Evolutionary conservation across 371 early-diverging fungal genomes (phyloP).

Genomic region (Thermomucor indicae-seudaticae): DNA sequence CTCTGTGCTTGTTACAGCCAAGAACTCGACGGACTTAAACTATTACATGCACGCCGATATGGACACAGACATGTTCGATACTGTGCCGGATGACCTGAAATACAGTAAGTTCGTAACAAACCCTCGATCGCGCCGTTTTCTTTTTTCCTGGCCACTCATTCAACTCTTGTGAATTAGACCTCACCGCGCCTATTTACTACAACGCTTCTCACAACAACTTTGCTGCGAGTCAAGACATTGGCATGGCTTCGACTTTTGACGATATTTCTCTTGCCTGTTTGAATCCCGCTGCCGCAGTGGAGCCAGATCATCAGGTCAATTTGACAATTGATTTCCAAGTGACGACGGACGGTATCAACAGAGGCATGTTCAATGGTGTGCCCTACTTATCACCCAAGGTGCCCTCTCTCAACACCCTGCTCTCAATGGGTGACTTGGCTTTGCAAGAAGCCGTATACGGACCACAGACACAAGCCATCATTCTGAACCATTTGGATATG

Average conservation of each 20-base stretch:
- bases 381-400: slow-evolving; percentile 67
- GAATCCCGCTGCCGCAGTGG: slow-evolving; percentile 26
- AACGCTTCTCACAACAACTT: slow-evolving; percentile 26
- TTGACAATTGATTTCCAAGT: slow-evolving; percentile 64
- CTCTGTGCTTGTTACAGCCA: slow-evolving; percentile 71
- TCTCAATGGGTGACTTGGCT: slow-evolving; percentile 57
- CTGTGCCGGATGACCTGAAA: slow-evolving; percentile 48
- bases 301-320: slow-evolving; percentile 45
- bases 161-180: too few relatives aligned
- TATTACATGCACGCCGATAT: slow-evolving; percentile 72
- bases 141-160: too few relatives aligned
- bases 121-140: background rate
- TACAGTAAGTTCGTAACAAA: too few relatives aligned
- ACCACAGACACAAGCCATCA: slow-evolving; percentile 45
- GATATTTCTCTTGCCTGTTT: slow-evolving; percentile 49
- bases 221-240: slow-evolving; percentile 31
- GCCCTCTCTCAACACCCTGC: slow-evolving; percentile 66
- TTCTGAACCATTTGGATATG: slow-evolving; percentile 49
- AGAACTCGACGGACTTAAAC: slow-evolving; percentile 57
- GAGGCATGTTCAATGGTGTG: slow-evolving; percentile 76
- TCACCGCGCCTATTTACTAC: slow-evolving; percentile 56
- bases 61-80: slow-evolving; percentile 75
- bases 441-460: slow-evolving; percentile 60
- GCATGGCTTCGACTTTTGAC: slow-evolving; percentile 36
- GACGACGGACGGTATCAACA: slow-evolving; percentile 71